Percentiles rank a stretch among this genome's conserved stretches.
Evolutionary conservation across 192 early-diverging fungal genomes (phyloP).

Genomic region (Coemansia sp.): DNA sequence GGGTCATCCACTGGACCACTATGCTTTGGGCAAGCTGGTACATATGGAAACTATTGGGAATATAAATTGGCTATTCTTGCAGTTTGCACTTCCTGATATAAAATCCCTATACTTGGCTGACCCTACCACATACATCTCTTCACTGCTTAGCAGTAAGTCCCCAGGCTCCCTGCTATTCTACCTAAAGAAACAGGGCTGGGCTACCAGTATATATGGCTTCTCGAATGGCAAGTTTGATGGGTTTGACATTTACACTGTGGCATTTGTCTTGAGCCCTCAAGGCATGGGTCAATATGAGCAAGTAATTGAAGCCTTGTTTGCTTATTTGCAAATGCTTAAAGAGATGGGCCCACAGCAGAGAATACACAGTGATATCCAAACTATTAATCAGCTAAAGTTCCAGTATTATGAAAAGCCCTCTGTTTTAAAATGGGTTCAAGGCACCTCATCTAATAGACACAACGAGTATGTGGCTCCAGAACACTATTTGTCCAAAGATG

Average conservation of each 20-base stretch:
- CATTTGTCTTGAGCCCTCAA: not conserved
- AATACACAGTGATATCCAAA: not conserved
- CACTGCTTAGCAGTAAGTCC: not conserved
- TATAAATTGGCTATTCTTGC: not conserved
- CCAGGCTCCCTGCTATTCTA: not conserved
- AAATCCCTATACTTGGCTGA: not conserved
- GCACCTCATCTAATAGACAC: not conserved
- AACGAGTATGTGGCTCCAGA: not conserved
- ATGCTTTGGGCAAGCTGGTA: slow-evolving; percentile 68
- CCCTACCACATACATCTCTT: too few species aligned
- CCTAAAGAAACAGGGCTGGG: not conserved
- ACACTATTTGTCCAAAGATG: not conserved
- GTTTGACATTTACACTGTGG: not conserved
- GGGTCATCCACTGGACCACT: slow-evolving; percentile 64
- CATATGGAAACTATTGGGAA: slow-evolving; percentile 31
- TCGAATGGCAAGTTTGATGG: not conserved
- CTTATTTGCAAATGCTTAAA: slow-evolving; percentile 31
- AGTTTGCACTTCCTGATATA: not conserved
- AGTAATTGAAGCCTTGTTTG: slow-evolving; percentile 22
- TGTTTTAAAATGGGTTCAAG: not conserved
- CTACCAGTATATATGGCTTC: not conserved
- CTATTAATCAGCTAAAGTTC: not conserved
- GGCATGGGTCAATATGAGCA: slow-evolving; percentile 10
- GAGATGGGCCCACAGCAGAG: slow-evolving; percentile 23
- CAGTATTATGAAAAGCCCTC: not conserved